Percentiles rank a stretch among this genome's conserved stretches.
Evolutionary conservation across 2,329 filamentous ascomycete species (phyloP).

Genomic region (Aureobasidium leucospermi): DNA sequence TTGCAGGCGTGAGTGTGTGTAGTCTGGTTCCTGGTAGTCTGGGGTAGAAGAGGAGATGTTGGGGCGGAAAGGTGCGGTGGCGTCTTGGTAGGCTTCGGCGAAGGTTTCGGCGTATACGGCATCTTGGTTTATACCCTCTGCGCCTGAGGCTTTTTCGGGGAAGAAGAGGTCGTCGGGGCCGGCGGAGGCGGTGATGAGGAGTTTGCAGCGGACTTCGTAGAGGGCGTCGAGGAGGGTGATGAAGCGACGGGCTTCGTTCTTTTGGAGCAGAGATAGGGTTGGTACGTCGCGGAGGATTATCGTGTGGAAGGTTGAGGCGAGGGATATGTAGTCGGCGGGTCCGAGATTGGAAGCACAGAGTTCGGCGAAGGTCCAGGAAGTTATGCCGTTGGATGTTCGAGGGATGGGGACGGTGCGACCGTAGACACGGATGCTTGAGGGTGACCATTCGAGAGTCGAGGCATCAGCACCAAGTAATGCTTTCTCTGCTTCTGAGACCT

Average conservation of each 20-base stretch:
- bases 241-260: constrained; percentile 73
- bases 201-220: constrained; percentile 74
- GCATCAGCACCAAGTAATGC: background rate
- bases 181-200: constrained; percentile 59
- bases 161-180: constrained; percentile 73
- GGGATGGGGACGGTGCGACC: constrained; percentile 57
- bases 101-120: constrained; percentile 58
- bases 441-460: constrained; percentile 35
- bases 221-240: constrained; percentile 75
- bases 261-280: constrained; percentile 57
- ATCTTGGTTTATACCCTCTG: constrained; percentile 31
- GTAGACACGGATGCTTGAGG: constrained; percentile 48
- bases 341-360: constrained; percentile 61
- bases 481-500: constrained; percentile 11
- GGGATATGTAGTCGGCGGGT: constrained; percentile 74
- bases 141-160: constrained; percentile 35
- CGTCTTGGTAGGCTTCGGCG: constrained; percentile 71
- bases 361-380: constrained; percentile 60
- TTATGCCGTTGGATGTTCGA: constrained; percentile 36
- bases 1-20: constrained; percentile 30
- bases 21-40: constrained; percentile 30
- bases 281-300: constrained; percentile 67
- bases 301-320: constrained; percentile 73
- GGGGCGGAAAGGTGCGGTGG: constrained; percentile 67
- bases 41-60: constrained; percentile 61